phyloP scores from a whole-genome alignment of 352 stramenopile species.

The Pythium dissimile region DNA sequence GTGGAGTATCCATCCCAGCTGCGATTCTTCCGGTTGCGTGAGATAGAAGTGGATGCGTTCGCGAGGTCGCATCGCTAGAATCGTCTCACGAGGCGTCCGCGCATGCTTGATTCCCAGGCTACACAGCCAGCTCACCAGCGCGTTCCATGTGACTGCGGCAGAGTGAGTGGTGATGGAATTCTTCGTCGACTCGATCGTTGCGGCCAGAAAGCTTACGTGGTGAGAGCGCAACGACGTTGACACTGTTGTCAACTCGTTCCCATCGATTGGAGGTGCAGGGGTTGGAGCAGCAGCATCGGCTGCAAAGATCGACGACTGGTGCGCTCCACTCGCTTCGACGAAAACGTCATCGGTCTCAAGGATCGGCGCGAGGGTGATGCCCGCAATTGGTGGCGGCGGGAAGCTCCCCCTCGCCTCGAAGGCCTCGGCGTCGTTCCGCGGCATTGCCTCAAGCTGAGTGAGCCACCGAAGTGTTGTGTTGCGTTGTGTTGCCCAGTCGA shows the following conservation, averaged over 20 bases:
- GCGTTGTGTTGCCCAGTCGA: neutral
- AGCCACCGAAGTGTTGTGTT: neutral
- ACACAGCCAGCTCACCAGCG: neutral
- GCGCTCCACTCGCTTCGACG: neutral
- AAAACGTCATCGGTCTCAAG: conserved; percentile 21
- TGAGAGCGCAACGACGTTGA: neutral
- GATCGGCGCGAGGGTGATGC: conserved; percentile 13
- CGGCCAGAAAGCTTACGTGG: conserved; percentile 1
- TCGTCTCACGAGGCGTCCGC: conserved; percentile 10
- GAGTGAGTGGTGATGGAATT: neutral
- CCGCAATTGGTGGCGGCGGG: neutral
- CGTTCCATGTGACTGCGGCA: neutral
- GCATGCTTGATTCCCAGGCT: conserved; percentile 8
- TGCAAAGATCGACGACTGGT: neutral
- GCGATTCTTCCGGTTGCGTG: conserved; percentile 35
- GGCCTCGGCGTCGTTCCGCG: neutral
- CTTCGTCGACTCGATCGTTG: neutral
- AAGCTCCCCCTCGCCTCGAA: neutral
- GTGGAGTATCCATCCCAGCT: conserved; percentile 35
- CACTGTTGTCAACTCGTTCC: neutral
- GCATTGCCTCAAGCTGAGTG: neutral
- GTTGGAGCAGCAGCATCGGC: neutral
- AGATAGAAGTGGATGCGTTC: conserved; percentile 39
- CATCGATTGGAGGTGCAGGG: no score
- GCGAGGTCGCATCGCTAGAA: conserved; percentile 32